Evolutionary conservation across 257 asterid genomes (phyloP).

Genomic region (Petunia axillaris): DNA sequence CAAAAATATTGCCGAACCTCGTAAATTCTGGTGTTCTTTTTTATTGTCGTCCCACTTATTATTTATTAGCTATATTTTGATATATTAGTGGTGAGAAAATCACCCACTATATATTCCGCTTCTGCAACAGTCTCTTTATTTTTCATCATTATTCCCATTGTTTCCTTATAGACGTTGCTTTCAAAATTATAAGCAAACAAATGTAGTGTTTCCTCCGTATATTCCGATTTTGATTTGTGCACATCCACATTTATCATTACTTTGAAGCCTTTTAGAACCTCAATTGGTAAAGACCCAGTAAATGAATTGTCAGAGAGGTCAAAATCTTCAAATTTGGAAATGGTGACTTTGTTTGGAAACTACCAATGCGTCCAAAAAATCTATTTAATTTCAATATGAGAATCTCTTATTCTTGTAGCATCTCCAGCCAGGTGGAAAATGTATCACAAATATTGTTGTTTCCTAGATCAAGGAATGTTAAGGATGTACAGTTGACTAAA

Average conservation of each 20-base stretch:
- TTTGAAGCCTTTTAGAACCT: too few species aligned
- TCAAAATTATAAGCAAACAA: too few species aligned
- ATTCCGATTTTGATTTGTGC: background rate
- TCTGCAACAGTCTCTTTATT: too few species aligned
- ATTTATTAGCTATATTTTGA: too few species aligned
- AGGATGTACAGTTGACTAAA: too few species aligned
- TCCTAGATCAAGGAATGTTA: too few species aligned
- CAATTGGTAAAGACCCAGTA: background rate
- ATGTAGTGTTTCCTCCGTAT: background rate
- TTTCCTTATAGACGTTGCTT: background rate
- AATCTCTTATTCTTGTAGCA: background rate
- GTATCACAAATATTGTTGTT: conserved; percentile 8
- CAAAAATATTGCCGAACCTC: too few species aligned
- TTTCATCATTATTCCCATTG: background rate
- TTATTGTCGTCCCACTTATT: too few species aligned
- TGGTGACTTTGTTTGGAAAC: background rate
- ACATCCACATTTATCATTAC: too few species aligned
- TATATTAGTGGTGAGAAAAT: too few species aligned
- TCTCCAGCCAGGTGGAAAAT: background rate
- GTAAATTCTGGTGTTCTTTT: too few species aligned
- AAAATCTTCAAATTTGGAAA: background rate
- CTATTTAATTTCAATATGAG: conserved; percentile 1
- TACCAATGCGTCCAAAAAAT: conserved; percentile 8
- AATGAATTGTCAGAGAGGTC: background rate
- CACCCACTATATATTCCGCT: too few species aligned